Evolutionary conservation across 2,329 filamentous ascomycete species (phyloP).

Genomic region (Epicoccum sorghinum): DNA sequence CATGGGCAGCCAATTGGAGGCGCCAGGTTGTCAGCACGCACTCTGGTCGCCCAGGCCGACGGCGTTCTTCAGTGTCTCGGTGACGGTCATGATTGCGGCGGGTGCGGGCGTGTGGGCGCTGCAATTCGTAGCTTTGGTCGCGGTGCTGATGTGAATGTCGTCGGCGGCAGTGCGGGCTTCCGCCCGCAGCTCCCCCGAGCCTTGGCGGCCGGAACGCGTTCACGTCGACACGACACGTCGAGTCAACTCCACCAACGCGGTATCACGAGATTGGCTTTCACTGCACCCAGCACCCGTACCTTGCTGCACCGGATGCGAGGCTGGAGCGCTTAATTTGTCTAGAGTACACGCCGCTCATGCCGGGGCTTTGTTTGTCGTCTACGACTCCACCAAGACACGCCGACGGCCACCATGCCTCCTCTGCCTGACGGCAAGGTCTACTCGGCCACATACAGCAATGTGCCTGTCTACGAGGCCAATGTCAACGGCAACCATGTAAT

Average conservation of each 20-base stretch:
- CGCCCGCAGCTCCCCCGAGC: not conserved
- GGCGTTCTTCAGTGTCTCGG: slow-evolving; percentile 55
- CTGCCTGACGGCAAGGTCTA: slow-evolving; percentile 59
- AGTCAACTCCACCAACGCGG: no score
- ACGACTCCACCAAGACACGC: not conserved
- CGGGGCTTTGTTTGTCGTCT: not conserved
- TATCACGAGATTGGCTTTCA: no score
- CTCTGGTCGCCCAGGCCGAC: slow-evolving; percentile 51
- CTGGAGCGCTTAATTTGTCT: no score
- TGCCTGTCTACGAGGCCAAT: slow-evolving; percentile 93
- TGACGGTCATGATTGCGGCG: slow-evolving; percentile 48
- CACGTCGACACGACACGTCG: no score
- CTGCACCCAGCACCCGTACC: no score
- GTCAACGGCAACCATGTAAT: slow-evolving; percentile 92
- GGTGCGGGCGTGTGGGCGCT: slow-evolving; percentile 36
- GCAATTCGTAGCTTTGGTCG: slow-evolving; percentile 18
- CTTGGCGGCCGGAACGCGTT: slow-evolving; percentile 8
- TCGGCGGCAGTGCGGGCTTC: not conserved
- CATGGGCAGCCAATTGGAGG: slow-evolving; percentile 21
- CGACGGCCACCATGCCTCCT: slow-evolving; percentile 42
- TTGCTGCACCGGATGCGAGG: no score
- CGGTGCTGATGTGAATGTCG: slow-evolving; percentile 17
- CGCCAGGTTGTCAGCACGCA: slow-evolving; percentile 33
- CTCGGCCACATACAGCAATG: slow-evolving; percentile 74
- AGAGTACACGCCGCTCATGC: no score